Evolutionary conservation across 2,329 filamentous ascomycete species (phyloP), one percentile per base, ranked within the genome.

Genomic region (Colletotrichum sp.): DNA sequence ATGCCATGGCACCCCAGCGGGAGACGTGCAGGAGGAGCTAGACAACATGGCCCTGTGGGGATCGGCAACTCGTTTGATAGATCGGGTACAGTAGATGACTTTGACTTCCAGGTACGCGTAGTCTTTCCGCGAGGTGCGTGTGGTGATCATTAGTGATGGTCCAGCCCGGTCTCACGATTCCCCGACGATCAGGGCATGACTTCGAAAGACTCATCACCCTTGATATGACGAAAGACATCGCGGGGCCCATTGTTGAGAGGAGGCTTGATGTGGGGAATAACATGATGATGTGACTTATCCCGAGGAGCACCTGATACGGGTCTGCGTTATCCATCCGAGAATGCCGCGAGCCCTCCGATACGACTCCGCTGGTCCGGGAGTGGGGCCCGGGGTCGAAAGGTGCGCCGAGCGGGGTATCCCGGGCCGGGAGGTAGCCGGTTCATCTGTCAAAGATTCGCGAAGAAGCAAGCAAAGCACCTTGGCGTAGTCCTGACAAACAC

Each of bases 351-450:
- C 12, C 1, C 24, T 32, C 67, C 32, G 59, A 71, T 44, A 5
- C 24, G 12, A 55, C 66, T 63, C 71, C 67, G 57, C 49, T 64
- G 15, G 44, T 44, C 59, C 71, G 71, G 16, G 9, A 21, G 44
- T 39, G 71, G 71, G 39, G 71, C 71, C 57, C 66, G 12, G 28
- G 6, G 65, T 52, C n/a, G n/a, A 52, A 52, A 52, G 44, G n/a
- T 52, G 44, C 44, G 39, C 28, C 65, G 65, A 30, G 26, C 21
- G 26, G 39, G 24, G 15, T 26, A 65, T 65, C 34, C 59, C 63
- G 63, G 63, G 24, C 39, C 63, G 63, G 63, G 26, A 66, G 18
- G 30, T 21, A 52, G 18, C 63, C 39, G 36, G 63, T 21, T 16
- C 4, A 0, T 24, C 3, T 8, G 39, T 30, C 32, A 1, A 4